A percentile compares a stretch with the other conserved stretches of the same genome.
phyloP scores from a whole-genome alignment of 257 asterid species.

The Prunella vulgaris region DNA sequence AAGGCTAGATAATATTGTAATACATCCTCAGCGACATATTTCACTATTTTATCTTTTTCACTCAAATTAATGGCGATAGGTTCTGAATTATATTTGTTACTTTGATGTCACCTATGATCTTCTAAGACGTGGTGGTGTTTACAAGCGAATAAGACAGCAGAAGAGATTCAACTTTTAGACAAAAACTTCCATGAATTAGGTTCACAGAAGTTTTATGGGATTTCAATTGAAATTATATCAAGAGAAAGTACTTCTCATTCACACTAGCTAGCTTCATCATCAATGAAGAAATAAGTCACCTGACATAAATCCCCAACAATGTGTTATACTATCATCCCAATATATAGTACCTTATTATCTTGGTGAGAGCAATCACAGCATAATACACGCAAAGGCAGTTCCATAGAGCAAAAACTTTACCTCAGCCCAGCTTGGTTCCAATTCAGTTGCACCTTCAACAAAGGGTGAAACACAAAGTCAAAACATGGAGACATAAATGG shows the following conservation, averaged over 20 bases:
- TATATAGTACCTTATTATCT: constrained; percentile 10
- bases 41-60: background rate
- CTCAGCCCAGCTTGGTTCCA: constrained; percentile 93
- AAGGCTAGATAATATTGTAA: background rate
- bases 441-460: constrained; percentile 68
- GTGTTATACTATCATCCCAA: background rate
- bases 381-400: constrained; percentile 21
- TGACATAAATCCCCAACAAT: background rate
- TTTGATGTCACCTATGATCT: background rate
- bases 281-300: background rate
- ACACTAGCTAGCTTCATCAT: background rate
- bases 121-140: background rate
- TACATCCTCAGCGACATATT: background rate
- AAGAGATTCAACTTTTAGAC: background rate
- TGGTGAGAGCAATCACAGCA: constrained; percentile 22
- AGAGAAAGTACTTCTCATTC: background rate
- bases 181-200: background rate
- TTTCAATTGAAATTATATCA: background rate
- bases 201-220: no score
- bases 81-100: background rate
- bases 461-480: constrained; percentile 23
- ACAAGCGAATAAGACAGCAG: background rate
- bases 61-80: background rate
- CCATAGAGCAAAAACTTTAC: constrained; percentile 34
- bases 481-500: background rate